A percentile compares a stretch with the other conserved stretches of the same genome.
Conservation (phyloP, 2,329 filamentous ascomycete genomes). For the Cryphonectria radicalis region DNA sequence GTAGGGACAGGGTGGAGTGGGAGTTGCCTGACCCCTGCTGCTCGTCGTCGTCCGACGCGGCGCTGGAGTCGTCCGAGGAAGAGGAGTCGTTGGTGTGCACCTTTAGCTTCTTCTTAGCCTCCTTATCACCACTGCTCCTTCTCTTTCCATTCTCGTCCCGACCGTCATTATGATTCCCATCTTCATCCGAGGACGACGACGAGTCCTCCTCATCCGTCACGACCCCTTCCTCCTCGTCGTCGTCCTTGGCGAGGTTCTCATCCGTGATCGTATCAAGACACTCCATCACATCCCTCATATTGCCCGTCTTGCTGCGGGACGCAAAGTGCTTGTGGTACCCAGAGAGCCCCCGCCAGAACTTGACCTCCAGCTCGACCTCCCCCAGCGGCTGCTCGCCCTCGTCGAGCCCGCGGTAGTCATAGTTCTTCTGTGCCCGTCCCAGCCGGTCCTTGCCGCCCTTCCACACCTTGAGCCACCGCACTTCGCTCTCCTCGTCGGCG, state of each 20-base stretch:
- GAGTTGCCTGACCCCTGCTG: constrained; percentile 34
- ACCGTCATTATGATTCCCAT: constrained; percentile 15
- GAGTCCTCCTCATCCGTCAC: constrained; percentile 20
- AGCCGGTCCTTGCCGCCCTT: constrained; percentile 62
- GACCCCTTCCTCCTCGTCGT: constrained; percentile 28
- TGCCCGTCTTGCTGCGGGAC: constrained; percentile 51
- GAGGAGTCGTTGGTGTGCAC: constrained; percentile 28
- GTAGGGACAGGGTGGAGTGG: constrained; percentile 25
- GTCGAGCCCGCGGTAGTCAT: constrained; percentile 45
- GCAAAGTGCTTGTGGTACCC: constrained; percentile 62
- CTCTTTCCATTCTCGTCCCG: constrained; percentile 7
- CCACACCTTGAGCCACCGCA: constrained; percentile 65
- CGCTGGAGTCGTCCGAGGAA: constrained; percentile 27
- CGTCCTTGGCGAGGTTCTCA: constrained; percentile 47
- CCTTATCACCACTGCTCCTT: constrained; percentile 23
- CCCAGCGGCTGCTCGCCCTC: constrained; percentile 61
- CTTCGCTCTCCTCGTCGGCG: constrained; percentile 66
- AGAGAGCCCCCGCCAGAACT: constrained; percentile 65
- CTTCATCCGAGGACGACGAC: constrained; percentile 30
- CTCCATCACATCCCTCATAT: constrained; percentile 65
- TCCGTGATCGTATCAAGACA: constrained; percentile 65
- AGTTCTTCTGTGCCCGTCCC: constrained; percentile 41
- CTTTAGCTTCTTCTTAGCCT: constrained; percentile 27
- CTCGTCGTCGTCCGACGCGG: constrained; percentile 36
- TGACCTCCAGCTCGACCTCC: constrained; percentile 59